These are phyloP conservation scores for Erodium moschatum DNA, from an alignment of 441 rosid species.

Conservation along the genomic window DNA sequence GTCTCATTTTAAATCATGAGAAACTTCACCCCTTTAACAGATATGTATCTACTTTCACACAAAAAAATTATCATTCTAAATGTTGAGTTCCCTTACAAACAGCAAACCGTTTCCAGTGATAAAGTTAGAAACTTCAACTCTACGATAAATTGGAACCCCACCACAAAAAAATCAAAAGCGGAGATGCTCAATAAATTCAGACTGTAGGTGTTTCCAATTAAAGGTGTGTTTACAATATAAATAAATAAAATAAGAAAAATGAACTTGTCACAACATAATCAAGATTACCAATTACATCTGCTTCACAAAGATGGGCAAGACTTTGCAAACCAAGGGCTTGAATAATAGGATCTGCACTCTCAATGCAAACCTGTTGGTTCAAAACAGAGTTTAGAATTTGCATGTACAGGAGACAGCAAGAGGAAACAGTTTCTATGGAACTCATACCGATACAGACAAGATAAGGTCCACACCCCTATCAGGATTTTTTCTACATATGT, in stretches of 20 bases:
- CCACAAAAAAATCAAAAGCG: neutral
- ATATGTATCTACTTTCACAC: neutral
- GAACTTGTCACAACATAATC: neutral
- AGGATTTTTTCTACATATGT: constrained; percentile 73
- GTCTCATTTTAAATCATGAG: neutral
- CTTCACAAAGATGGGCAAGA: constrained; percentile 89
- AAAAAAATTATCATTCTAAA: neutral
- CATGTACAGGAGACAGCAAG: constrained; percentile 15
- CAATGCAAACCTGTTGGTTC: constrained; percentile 68
- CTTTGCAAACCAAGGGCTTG: constrained; percentile 86
- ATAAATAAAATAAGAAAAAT: constrained; percentile 1
- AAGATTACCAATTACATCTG: constrained; percentile 78
- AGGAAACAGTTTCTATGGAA: constrained; percentile 23
- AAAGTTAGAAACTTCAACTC: neutral
- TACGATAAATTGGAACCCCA: neutral
- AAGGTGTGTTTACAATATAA: neutral
- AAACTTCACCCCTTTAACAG: neutral
- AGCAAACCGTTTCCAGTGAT: neutral
- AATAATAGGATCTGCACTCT: constrained; percentile 58
- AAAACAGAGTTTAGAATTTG: constrained; percentile 13
- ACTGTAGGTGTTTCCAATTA: neutral
- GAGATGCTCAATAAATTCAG: neutral
- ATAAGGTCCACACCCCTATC: constrained; percentile 98
- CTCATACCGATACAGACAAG: constrained; percentile 81
- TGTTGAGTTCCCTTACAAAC: neutral